Evolutionary conservation across 352 stramenopile species (phyloP).

Genomic region (Peronospora farinosa): DNA sequence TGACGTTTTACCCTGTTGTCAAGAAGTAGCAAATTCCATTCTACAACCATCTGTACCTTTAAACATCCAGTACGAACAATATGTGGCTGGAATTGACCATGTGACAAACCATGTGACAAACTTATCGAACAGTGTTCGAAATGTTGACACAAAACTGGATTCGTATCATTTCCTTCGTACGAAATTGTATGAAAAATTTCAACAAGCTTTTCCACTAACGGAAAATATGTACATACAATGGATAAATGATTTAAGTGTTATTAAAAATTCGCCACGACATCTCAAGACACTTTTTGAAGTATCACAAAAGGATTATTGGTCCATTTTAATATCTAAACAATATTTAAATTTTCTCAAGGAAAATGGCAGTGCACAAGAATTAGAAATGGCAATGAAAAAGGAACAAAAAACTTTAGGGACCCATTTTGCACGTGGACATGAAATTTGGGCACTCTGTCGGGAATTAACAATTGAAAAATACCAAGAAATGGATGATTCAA

Average conservation of each 20-base stretch:
- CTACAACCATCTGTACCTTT: conserved; percentile 5
- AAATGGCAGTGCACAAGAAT: conserved; percentile 14
- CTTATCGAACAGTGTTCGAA: conserved; percentile 1
- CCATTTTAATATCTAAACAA: conserved; percentile 38
- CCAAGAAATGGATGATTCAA: conserved; percentile 17
- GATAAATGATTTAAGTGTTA: conserved; percentile 29
- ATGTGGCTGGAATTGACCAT: conserved; percentile 29
- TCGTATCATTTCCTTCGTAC: conserved; percentile 27
- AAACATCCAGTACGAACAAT: conserved; percentile 34
- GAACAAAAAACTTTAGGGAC: conserved; percentile 32
- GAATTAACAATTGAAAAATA: conserved; percentile 35
- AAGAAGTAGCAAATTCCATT: conserved; percentile 10
- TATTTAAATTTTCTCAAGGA: conserved; percentile 37
- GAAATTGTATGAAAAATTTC: conserved; percentile 22
- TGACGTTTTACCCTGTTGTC: conserved; percentile 19
- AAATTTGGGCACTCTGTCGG: conserved; percentile 52
- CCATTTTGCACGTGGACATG: conserved; percentile 55
- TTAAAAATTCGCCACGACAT: background rate
- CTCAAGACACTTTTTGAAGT: conserved; percentile 36
- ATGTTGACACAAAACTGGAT: conserved; percentile 8
- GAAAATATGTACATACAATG: conserved; percentile 53
- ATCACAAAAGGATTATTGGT: conserved; percentile 48
- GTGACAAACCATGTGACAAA: conserved; percentile 28
- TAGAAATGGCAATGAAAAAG: conserved; percentile 29
- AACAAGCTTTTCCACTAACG: conserved; percentile 39